These are phyloP conservation scores for Lasiodiplodia hormozganensis DNA, from an alignment of 2,329 filamentous ascomycete species.

Conservation along the genomic window DNA sequence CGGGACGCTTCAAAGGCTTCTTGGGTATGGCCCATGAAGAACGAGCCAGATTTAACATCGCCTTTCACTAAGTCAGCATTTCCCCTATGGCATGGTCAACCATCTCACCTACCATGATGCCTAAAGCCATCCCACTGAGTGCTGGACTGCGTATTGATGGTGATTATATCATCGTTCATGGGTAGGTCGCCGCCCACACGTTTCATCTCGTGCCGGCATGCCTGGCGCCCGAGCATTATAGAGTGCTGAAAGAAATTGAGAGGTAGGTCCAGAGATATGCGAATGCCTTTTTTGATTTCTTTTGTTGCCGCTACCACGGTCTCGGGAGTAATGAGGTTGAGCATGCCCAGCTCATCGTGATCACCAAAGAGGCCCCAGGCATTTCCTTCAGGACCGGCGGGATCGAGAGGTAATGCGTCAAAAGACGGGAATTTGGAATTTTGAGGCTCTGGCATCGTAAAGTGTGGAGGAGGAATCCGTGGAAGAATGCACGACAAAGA, in stretches of 20 bases:
- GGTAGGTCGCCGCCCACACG: slow-evolving; percentile 38
- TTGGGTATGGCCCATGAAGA: slow-evolving; percentile 50
- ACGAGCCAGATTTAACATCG: no score
- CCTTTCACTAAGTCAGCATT: slow-evolving; percentile 36
- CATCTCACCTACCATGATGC: slow-evolving; percentile 36
- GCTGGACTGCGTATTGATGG: slow-evolving; percentile 48
- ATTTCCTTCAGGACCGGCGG: slow-evolving; percentile 47
- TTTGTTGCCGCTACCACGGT: slow-evolving; percentile 51
- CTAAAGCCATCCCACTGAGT: slow-evolving; percentile 51
- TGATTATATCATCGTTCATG: slow-evolving; percentile 47
- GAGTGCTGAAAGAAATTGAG: slow-evolving; percentile 46
- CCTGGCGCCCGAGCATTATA: slow-evolving; percentile 40
- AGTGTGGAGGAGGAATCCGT: no score
- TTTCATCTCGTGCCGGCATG: slow-evolving; percentile 41
- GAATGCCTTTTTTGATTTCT: slow-evolving; percentile 53
- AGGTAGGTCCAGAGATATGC: slow-evolving; percentile 49
- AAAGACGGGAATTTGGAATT: no score
- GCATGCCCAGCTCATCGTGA: slow-evolving; percentile 60
- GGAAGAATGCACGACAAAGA: no score
- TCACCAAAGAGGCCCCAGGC: slow-evolving; percentile 64
- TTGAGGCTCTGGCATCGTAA: no score
- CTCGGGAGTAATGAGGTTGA: slow-evolving; percentile 61
- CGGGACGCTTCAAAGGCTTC: slow-evolving; percentile 45
- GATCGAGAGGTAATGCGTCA: no score
- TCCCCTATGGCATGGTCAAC: slow-evolving; percentile 32